Percentiles rank a stretch among this genome's conserved stretches.
Conservation (phyloP, 73 alveolate genomes). For the Uronychia setigera region DNA sequence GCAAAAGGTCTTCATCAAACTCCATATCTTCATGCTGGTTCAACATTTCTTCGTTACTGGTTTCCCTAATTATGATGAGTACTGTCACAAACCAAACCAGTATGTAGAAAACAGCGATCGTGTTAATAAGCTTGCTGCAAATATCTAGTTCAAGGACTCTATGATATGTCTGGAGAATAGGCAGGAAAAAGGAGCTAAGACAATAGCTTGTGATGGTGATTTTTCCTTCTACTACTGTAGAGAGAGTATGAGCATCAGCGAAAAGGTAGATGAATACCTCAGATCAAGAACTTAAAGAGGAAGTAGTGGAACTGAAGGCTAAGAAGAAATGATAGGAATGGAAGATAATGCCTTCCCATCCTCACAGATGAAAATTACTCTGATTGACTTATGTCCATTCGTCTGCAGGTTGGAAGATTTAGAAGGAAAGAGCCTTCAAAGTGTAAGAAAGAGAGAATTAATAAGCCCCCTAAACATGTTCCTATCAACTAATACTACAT, state of each 20-base stretch:
- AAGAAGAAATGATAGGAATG: too few species aligned
- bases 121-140: background rate
- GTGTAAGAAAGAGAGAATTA: constrained; percentile 51
- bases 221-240: constrained; percentile 38
- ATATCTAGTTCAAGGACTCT: constrained; percentile 9
- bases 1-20: constrained; percentile 50
- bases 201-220: constrained; percentile 51
- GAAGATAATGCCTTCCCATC: too few species aligned
- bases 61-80: constrained; percentile 45
- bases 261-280: constrained; percentile 14
- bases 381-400: constrained; percentile 52
- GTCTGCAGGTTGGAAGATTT: constrained; percentile 50
- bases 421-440: constrained; percentile 42
- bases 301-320: too few species aligned
- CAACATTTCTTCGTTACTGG: constrained; percentile 49
- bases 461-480: constrained; percentile 43
- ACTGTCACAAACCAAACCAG: constrained; percentile 22
- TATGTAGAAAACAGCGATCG: constrained; percentile 12
- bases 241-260: constrained; percentile 14
- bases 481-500: background rate
- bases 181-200: constrained; percentile 17
- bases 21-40: constrained; percentile 43
- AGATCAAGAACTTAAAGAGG: background rate
- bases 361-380: constrained; percentile 25
- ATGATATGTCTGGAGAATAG: constrained; percentile 15